phyloP scores from a whole-genome alignment of 306 rosid species.

The Cucumis melo region DNA sequence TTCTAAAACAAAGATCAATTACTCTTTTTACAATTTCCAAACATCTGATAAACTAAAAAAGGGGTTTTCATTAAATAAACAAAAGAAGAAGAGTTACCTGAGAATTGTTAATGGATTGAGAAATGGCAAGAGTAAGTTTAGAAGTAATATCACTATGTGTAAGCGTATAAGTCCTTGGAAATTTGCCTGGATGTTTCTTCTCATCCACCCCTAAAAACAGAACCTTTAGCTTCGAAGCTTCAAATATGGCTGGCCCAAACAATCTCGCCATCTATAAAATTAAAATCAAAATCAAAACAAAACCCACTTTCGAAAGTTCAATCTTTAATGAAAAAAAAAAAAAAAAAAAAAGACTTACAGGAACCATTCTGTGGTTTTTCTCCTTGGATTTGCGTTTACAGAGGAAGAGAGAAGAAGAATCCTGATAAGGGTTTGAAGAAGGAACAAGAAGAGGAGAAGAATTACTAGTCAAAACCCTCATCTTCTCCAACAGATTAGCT shows the following conservation, averaged over 20 bases:
- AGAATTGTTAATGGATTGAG: constrained; percentile 68
- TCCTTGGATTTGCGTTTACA: constrained; percentile 21
- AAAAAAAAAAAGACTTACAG: constrained; percentile 21
- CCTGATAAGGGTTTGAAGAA: constrained; percentile 10
- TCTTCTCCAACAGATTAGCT: not conserved
- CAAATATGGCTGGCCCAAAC: constrained; percentile 88
- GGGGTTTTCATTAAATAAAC: too few relatives aligned
- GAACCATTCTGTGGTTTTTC: constrained; percentile 37
- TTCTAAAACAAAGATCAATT: too few relatives aligned
- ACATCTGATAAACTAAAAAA: too few relatives aligned
- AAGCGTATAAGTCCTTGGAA: constrained; percentile 72
- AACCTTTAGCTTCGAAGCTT: constrained; percentile 82
- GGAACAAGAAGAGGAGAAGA: constrained; percentile 38
- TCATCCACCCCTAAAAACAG: constrained; percentile 72
- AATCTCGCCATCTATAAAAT: constrained; percentile 59
- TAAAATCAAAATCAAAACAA: not conserved
- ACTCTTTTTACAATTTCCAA: too few relatives aligned
- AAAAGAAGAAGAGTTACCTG: constrained; percentile 28
- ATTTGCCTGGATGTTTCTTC: constrained; percentile 76
- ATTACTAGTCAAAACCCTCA: constrained; percentile 37
- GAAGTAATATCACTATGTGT: constrained; percentile 84
- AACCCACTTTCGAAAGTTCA: not conserved
- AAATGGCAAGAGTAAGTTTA: constrained; percentile 75
- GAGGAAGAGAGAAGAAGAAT: constrained; percentile 12
- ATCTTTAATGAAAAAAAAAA: not conserved